These are phyloP conservation scores for Cyclostephanos invisitatus DNA, from an alignment of 108 stramenopile species.

Conservation along the genomic window DNA sequence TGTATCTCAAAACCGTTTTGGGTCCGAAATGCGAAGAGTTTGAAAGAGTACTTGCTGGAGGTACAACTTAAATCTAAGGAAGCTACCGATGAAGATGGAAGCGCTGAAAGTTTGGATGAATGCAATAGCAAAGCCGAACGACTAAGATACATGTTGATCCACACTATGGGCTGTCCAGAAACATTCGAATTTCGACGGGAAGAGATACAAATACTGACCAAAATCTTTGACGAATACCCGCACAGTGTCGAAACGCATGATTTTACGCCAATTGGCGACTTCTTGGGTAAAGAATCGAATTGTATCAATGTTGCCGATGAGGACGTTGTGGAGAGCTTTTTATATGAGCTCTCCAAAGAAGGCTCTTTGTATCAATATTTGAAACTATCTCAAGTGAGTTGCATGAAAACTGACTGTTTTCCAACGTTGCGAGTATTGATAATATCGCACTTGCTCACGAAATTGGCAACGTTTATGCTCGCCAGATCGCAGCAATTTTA, in stretches of 20 bases:
- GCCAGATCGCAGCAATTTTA: constrained; percentile 45
- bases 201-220: constrained; percentile 40
- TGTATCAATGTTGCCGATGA: constrained; percentile 49
- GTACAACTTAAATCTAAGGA: constrained; percentile 2
- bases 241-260: constrained; percentile 7
- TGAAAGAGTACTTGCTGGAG: constrained; percentile 45
- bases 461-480: no score
- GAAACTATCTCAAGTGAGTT: constrained; percentile 30
- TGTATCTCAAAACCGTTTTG: constrained; percentile 59
- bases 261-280: constrained; percentile 15
- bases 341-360: constrained; percentile 50
- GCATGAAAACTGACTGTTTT: no score
- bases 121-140: constrained; percentile 48
- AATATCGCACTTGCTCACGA: no score
- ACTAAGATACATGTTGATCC: constrained; percentile 60
- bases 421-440: no score
- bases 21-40: constrained; percentile 51
- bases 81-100: background rate
- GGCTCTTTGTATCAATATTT: constrained; percentile 61
- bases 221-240: constrained; percentile 35
- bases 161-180: constrained; percentile 65
- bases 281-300: constrained; percentile 12
- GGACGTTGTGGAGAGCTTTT: constrained; percentile 56
- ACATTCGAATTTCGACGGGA: constrained; percentile 70
- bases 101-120: constrained; percentile 17